Evolutionary conservation across 1,284 basidiomycete species (phyloP).

Genomic region (Cryptococcus jaspeensis): DNA sequence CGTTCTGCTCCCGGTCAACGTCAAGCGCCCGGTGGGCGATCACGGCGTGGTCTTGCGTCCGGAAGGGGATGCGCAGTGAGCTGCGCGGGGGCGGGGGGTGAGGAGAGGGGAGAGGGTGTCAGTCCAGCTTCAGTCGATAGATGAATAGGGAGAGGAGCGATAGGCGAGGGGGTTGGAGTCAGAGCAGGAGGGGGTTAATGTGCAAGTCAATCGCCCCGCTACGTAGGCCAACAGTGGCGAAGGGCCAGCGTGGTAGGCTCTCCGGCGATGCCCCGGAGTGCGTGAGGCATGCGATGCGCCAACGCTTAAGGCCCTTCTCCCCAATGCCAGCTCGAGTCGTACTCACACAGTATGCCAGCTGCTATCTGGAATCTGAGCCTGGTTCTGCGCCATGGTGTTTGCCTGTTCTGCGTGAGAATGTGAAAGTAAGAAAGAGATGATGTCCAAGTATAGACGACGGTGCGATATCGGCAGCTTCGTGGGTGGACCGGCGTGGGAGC

Average conservation of each 20-base stretch:
- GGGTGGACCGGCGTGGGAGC: too few species aligned
- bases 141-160: not conserved
- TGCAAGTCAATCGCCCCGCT: too few species aligned
- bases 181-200: not conserved
- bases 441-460: too few species aligned
- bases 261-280: too few species aligned
- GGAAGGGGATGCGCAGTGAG: slow-evolving; percentile 73
- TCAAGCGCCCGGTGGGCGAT: slow-evolving; percentile 78
- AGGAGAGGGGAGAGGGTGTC: not conserved
- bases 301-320: too few species aligned
- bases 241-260: not conserved
- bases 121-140: not conserved
- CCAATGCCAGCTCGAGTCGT: not conserved
- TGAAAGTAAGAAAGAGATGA: not conserved
- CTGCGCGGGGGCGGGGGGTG: slow-evolving; percentile 48
- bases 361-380: slow-evolving; percentile 14
- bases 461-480: too few species aligned
- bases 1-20: slow-evolving; percentile 79
- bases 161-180: not conserved
- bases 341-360: slow-evolving; percentile 38
- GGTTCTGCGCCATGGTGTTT: slow-evolving; percentile 6
- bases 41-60: slow-evolving; percentile 65
- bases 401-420: not conserved
- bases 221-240: too few species aligned
- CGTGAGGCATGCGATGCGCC: too few species aligned